Percentiles rank a stretch among this genome's conserved stretches.
Conservation (phyloP, 352 stramenopile species). For the Phytophthora pini region DNA sequence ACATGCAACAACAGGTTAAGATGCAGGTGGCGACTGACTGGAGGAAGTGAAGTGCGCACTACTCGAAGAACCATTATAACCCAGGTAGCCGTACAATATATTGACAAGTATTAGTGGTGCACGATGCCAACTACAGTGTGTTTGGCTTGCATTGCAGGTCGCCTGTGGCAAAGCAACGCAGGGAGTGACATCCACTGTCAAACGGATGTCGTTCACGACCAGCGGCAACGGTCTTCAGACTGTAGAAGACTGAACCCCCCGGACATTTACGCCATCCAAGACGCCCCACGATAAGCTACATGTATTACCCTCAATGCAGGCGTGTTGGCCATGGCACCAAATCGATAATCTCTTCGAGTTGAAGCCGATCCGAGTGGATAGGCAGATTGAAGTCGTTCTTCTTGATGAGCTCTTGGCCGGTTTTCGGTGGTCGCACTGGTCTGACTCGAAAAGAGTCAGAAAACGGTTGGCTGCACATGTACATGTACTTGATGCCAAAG, state of each 20-base stretch:
- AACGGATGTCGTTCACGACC: slow-evolving; percentile 14
- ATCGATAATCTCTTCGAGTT: neutral
- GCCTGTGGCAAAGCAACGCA: slow-evolving; percentile 8
- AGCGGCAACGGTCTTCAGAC: slow-evolving; percentile 6
- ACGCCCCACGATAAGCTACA: too few species aligned
- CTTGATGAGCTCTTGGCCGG: slow-evolving; percentile 4
- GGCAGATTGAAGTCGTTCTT: slow-evolving; percentile 3
- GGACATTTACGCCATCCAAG: neutral
- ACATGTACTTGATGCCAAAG: slow-evolving; percentile 1
- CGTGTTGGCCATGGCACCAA: neutral
- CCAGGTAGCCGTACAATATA: slow-evolving; percentile 19
- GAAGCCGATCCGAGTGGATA: slow-evolving; percentile 16
- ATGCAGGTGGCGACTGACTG: slow-evolving; percentile 11
- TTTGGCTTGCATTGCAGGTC: neutral
- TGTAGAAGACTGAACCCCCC: slow-evolving; percentile 5
- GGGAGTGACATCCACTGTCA: slow-evolving; percentile 1
- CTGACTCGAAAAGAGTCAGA: slow-evolving; percentile 1
- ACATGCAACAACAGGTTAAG: slow-evolving; percentile 32
- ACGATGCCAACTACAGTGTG: neutral
- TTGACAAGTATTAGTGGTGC: slow-evolving; percentile 14
- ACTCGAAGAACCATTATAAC: slow-evolving; percentile 1
- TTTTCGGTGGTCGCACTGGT: slow-evolving; percentile 21
- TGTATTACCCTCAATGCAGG: too few species aligned
- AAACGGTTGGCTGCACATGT: too few species aligned
- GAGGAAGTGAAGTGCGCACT: slow-evolving; percentile 18